Conservation (phyloP, 345 rosid species). For the Toxicodendron radicans region DNA sequence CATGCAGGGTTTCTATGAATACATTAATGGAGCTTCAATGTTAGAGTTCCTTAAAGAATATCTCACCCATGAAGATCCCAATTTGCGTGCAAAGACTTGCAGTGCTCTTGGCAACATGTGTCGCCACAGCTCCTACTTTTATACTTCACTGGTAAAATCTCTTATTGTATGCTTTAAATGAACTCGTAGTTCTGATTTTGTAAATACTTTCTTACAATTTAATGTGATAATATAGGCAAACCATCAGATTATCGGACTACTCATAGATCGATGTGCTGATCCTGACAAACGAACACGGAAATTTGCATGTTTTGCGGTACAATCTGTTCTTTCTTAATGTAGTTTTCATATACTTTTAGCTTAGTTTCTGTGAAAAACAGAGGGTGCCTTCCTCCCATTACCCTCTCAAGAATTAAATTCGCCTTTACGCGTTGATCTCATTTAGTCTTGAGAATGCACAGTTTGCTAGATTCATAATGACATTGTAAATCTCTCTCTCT, state of each 20-base stretch:
- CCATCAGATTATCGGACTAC: conserved; percentile 60
- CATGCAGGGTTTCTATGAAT: conserved; percentile 83
- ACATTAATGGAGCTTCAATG: conserved; percentile 70
- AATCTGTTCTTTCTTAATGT: neutral
- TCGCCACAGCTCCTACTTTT: conserved; percentile 85
- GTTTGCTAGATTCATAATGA: neutral
- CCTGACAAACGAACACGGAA: conserved; percentile 88
- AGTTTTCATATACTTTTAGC: neutral
- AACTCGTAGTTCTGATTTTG: neutral
- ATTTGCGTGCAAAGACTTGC: conserved; percentile 91
- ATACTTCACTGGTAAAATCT: conserved; percentile 65
- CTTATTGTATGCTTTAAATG: neutral
- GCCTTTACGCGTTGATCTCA: neutral
- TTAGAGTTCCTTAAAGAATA: conserved; percentile 63
- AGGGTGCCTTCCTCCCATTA: neutral
- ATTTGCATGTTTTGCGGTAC: conserved; percentile 97
- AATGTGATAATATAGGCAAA: conserved; percentile 52
- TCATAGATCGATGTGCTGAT: conserved; percentile 93
- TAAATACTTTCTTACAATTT: conserved; percentile 17
- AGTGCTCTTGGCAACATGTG: conserved; percentile 98
- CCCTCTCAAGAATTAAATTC: neutral
- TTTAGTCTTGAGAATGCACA: too few relatives aligned
- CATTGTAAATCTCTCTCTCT: neutral
- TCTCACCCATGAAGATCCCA: conserved; percentile 76
- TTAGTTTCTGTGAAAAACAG: neutral